Percentiles rank a stretch among this genome's conserved stretches.
phyloP scores from a whole-genome alignment of 768 basidiomycete genomes.

The Pleurotus cornucopiae region DNA sequence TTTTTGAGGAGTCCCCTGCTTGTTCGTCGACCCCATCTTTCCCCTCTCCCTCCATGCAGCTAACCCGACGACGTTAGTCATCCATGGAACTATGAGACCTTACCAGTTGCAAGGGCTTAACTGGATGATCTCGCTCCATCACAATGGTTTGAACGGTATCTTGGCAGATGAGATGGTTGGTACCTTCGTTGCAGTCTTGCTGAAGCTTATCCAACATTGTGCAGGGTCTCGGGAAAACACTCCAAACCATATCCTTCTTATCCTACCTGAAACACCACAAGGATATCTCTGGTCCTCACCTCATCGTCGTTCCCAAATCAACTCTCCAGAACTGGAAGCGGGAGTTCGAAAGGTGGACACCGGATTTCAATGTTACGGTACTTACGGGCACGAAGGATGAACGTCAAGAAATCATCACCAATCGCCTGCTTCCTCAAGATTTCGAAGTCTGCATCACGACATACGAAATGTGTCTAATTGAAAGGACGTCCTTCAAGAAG shows the following conservation, averaged over 20 bases:
- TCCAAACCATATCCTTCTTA: constrained; percentile 97
- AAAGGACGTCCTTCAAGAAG: constrained; percentile 88
- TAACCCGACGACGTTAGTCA: constrained; percentile 46
- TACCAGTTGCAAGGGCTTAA: constrained; percentile 96
- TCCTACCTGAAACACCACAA: constrained; percentile 88
- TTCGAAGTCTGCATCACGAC: constrained; percentile 95
- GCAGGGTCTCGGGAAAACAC: constrained; percentile 94
- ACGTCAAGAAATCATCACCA: constrained; percentile 74
- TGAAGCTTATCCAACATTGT: constrained; percentile 6
- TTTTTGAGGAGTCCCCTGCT: constrained; percentile 91
- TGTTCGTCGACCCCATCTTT: constrained; percentile 47
- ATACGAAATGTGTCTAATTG: constrained; percentile 96
- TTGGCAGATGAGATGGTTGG: constrained; percentile 93
- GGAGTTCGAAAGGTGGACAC: constrained; percentile 90
- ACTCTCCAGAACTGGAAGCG: constrained; percentile 96
- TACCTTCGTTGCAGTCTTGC: constrained; percentile 4
- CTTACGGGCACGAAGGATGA: constrained; percentile 90
- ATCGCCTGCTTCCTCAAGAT: constrained; percentile 76
- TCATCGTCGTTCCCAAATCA: constrained; percentile 97
- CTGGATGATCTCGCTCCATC: constrained; percentile 96
- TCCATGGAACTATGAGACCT: constrained; percentile 84
- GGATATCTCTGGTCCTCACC: constrained; percentile 75
- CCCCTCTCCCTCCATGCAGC: background rate
- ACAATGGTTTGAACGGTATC: constrained; percentile 96
- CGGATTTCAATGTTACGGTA: constrained; percentile 77